Evolutionary conservation across 495 filamentous ascomycete genomes (phyloP), one percentile per base, ranked within the genome.

Genomic region (Penicillium coprophilum): DNA sequence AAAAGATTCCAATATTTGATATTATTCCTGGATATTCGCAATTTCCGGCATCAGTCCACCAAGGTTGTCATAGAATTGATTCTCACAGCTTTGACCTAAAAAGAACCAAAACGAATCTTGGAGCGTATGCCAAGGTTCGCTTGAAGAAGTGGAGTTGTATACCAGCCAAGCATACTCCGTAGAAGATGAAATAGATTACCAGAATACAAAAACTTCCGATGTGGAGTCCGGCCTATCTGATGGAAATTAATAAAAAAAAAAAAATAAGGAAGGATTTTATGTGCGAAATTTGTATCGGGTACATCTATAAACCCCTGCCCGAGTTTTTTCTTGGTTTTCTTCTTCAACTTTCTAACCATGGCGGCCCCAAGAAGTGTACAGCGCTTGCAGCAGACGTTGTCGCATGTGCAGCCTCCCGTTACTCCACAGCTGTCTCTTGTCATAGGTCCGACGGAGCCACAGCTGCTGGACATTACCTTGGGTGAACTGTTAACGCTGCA

Each of bases 401-500:
- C 68, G 9, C 73, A 76, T 46, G 48, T 76, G 12, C 64, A 70
- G 39, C 57, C 68, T 2, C 34, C 49, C 0, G 32, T 51, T 24
- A 58, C 55, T 12, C 51, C 66, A 17, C 56, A 55, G n/a, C 65
- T 68, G 43, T 87, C 85, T 0, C 63, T 87, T 46, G 76, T 88
- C 39, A 71, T 79, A 30, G 85, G 85, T 3, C 81, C 84, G 30
- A 80, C 80, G 32, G 75, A 86, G 48, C 81, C 83, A 20, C 76
- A 77, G 1, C 71, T 89, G 44, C 73, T 85, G 53, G 79, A 85
- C 34, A 67, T 88, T 40, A 87, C 85, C 0, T 74, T 88, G 9
- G 80, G 83, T 6, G 81, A 85, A 58, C 70, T 89, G 15, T 70
- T 89, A 31, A 77, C 82, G 30, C 71, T 85, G 3, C 85, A 88